phyloP scores from a whole-genome alignment of 116 monocot species.

The Papilionanthe hybrid region DNA sequence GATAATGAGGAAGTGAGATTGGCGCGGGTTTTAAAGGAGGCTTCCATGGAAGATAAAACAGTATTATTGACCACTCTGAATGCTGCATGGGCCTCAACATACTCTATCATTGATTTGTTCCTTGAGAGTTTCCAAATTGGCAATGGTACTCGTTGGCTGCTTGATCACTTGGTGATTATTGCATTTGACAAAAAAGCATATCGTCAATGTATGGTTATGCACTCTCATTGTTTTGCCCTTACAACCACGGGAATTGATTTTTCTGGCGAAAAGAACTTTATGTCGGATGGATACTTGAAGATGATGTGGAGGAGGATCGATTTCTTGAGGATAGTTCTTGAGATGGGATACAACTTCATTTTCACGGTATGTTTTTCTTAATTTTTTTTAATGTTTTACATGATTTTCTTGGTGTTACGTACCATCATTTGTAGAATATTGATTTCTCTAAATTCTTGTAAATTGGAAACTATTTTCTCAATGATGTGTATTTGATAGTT shows the following conservation, averaged over 20 bases:
- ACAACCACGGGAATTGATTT: conserved; percentile 56
- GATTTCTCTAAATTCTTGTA: not conserved
- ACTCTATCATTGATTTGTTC: conserved; percentile 57
- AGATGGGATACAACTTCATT: conserved; percentile 65
- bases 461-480: not conserved
- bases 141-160: conserved; percentile 28
- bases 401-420: not conserved
- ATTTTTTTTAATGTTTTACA: not conserved
- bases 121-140: conserved; percentile 61
- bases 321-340: conserved; percentile 52
- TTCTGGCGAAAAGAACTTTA: conserved; percentile 55
- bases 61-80: conserved; percentile 35
- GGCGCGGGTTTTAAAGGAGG: conserved; percentile 37
- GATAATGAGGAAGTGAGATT: conserved; percentile 38
- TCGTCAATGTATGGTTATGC: conserved; percentile 32
- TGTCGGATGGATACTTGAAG: conserved; percentile 57
- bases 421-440: not conserved
- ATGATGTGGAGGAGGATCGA: conserved; percentile 82
- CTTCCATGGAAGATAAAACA: conserved; percentile 55
- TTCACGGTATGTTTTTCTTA: conserved; percentile 40
- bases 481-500: too few species aligned
- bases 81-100: conserved; percentile 27
- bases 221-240: conserved; percentile 46
- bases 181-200: conserved; percentile 49
- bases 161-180: conserved; percentile 64